phyloP scores from a whole-genome alignment of 768 basidiomycete genomes.

The Bullera alba region DNA sequence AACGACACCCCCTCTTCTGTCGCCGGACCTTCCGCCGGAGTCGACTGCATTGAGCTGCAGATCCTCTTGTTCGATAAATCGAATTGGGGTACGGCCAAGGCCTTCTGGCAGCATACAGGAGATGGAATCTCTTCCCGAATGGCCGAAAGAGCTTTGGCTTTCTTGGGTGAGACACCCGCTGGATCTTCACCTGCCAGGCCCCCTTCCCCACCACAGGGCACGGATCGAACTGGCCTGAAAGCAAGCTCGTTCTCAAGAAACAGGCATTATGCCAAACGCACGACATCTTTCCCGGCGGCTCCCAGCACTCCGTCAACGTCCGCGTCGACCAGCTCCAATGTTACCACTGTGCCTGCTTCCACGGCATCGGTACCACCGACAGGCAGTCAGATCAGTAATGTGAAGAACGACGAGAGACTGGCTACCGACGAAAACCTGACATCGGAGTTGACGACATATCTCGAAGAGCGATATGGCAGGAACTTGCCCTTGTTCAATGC shows the following conservation, averaged over 20 bases:
- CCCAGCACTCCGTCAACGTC: conserved; percentile 15
- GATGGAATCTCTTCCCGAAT: conserved; percentile 80
- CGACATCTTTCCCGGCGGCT: conserved; percentile 28
- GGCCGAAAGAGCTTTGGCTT: conserved; percentile 71
- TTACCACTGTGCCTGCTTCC: conserved; percentile 41
- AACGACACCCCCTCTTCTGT: conserved; percentile 1
- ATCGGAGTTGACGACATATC: conserved; percentile 62
- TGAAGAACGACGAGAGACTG: conserved; percentile 10
- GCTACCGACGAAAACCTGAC: conserved; percentile 53
- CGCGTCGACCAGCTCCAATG: neutral
- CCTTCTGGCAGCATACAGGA: conserved; percentile 96
- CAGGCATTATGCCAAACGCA: conserved; percentile 40
- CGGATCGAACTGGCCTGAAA: conserved; percentile 13
- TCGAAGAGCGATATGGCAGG: conserved; percentile 91
- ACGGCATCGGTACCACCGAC: conserved; percentile 58
- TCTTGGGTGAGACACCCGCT: conserved; percentile 54
- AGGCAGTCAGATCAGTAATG: conserved; percentile 47
- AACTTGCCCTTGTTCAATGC: conserved; percentile 71
- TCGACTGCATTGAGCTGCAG: conserved; percentile 59
- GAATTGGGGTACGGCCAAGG: conserved; percentile 62
- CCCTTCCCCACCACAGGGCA: conserved; percentile 2
- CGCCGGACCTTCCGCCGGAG: conserved; percentile 3
- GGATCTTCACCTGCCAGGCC: conserved; percentile 8
- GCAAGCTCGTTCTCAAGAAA: conserved; percentile 30
- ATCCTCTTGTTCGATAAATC: conserved; percentile 69